A percentile compares a stretch with the other conserved stretches of the same genome.
phyloP scores from a whole-genome alignment of 2,329 filamentous ascomycete genomes.

The Alternaria postmessia region DNA sequence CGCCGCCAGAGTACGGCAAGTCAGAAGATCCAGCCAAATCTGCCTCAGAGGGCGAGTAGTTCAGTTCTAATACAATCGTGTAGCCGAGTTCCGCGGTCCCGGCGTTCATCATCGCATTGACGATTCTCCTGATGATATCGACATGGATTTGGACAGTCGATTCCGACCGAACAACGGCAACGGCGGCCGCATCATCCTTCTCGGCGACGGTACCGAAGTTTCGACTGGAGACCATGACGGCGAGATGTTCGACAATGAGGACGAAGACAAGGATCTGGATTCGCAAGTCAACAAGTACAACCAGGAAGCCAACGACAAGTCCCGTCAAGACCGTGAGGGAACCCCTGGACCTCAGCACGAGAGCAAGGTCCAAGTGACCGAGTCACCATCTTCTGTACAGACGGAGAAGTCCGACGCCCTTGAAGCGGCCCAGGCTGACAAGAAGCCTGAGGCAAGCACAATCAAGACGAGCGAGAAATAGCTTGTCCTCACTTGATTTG shows the following conservation, averaged over 20 bases:
- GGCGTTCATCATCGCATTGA: constrained; percentile 60
- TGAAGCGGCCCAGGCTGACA: constrained; percentile 26
- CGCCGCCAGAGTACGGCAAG: constrained; percentile 99
- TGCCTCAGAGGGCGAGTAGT: constrained; percentile 45
- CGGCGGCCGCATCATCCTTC: constrained; percentile 84
- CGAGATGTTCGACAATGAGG: constrained; percentile 93
- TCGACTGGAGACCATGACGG: constrained; percentile 87
- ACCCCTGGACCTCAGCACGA: constrained; percentile 36
- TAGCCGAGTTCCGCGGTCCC: constrained; percentile 61
- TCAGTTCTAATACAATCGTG: constrained; percentile 47
- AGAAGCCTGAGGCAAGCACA: constrained; percentile 22
- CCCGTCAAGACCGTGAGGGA: constrained; percentile 33
- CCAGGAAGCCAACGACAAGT: constrained; percentile 33
- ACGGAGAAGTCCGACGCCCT: constrained; percentile 46
- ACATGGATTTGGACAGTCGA: constrained; percentile 74
- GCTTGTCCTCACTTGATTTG: constrained; percentile 15
- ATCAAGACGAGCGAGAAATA: constrained; percentile 34
- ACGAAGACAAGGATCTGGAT: constrained; percentile 82
- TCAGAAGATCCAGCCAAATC: constrained; percentile 56
- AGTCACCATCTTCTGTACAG: constrained; percentile 49
- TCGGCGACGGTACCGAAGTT: constrained; percentile 94
- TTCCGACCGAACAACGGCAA: constrained; percentile 72
- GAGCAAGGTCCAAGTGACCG: constrained; percentile 34
- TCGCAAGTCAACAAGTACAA: constrained; percentile 78
- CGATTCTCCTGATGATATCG: constrained; percentile 67